Base-by-base conservation (phyloP, 208 protist species). In the Strigomonas culicis region DNA sequence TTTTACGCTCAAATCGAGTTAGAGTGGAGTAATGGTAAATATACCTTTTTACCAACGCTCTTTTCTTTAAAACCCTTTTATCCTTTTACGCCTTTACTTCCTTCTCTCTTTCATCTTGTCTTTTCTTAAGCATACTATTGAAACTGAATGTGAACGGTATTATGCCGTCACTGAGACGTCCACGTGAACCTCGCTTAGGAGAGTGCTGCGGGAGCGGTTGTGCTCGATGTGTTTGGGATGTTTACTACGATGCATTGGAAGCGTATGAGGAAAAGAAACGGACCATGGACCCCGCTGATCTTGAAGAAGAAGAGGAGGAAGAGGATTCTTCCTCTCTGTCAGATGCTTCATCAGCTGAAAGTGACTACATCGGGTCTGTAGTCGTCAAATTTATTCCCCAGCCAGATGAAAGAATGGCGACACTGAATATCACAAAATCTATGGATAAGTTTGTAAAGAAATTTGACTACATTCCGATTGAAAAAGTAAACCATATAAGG, bases 181-280 rank as follows among this genome's bases (percentile, higher is more conserved):
- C 90, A 2, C 68, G 86, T 15, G 83, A 90, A 52, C 90, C 90
- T 34, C 59, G 58, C 24, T 79, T 79, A 13, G 82, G 80, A 19
- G 90, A 96, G 30, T 96, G 90, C 70, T 96, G 90, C 43, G 90
- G 90, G 7, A 91, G 79, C 55, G 90, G 90, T 15, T 96, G 90
- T 58, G 74, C 90, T 21, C 74, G 90, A 39, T 96, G 90, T 71
- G 86, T 96, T 8, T 96, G 87, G 85, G 90, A 96, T 63, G 74
- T 92, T 8, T 96, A 93, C 71, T 96, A 90, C 51, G 90, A 96
- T 55, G 58, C 86, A 21, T 68, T 93, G 19, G 69, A 72, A n/a
- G 71, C 64, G 49, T 94, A 91, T 44, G 70, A 81, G 15, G 63
- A 56, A 43, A 64, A 77, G 52, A 74, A 68, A 24, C 32, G n/a